Evolutionary conservation across 2,329 filamentous ascomycete species (phyloP).

Genomic region (Capronia coronata): DNA sequence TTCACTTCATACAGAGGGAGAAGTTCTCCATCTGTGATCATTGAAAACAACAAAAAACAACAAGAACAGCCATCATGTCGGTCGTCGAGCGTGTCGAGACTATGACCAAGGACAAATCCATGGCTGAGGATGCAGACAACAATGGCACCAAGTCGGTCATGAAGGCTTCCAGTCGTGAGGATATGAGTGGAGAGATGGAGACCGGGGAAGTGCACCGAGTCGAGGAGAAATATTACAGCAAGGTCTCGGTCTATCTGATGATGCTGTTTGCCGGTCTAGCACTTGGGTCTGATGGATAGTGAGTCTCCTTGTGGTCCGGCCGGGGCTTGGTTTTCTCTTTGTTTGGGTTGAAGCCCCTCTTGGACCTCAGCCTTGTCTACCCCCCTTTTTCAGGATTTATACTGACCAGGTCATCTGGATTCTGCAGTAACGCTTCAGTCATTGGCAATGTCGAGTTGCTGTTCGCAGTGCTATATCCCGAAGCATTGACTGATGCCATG

Average conservation of each 20-base stretch:
- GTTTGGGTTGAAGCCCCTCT: no score
- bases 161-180: background rate
- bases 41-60: no score
- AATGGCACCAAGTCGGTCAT: background rate
- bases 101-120: background rate
- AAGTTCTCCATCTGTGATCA: no score
- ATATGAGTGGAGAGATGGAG: background rate
- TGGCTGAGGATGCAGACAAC: background rate
- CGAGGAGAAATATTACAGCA: slow-evolving; percentile 8
- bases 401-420: no score
- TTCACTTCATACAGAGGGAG: no score
- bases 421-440: slow-evolving; percentile 16
- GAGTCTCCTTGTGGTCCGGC: slow-evolving; percentile 27
- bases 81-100: background rate
- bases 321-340: no score
- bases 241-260: slow-evolving; percentile 31
- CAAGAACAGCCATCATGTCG: background rate
- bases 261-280: slow-evolving; percentile 36
- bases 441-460: slow-evolving; percentile 36
- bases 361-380: slow-evolving; percentile 29
- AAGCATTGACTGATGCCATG: slow-evolving; percentile 35
- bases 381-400: no score
- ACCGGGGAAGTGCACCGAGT: background rate
- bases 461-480: slow-evolving; percentile 33
- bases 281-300: slow-evolving; percentile 37